These are phyloP conservation scores for Glycine soja DNA, from an alignment of 306 rosid genomes.

Conservation along the genomic window DNA sequence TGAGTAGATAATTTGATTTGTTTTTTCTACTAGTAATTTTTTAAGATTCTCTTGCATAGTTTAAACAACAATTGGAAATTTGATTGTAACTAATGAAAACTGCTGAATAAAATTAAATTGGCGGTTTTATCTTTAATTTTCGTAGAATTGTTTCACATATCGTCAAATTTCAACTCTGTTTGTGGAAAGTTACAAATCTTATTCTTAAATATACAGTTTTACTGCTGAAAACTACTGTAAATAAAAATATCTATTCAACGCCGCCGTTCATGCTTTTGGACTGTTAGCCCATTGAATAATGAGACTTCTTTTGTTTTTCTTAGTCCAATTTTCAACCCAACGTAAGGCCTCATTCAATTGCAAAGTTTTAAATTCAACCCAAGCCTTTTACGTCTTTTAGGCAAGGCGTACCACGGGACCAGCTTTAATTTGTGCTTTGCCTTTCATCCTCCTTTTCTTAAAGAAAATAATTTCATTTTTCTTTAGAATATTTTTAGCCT, in stretches of 20 bases:
- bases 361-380: background rate
- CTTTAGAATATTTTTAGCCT: too few species aligned
- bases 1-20: too few species aligned
- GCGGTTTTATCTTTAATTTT: background rate
- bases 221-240: background rate
- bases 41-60: too few species aligned
- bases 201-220: background rate
- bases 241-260: background rate
- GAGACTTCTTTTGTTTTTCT: too few species aligned
- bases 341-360: background rate
- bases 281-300: too few species aligned
- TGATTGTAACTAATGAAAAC: too few species aligned
- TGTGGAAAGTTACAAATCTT: background rate
- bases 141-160: background rate
- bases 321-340: background rate
- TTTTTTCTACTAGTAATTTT: too few species aligned
- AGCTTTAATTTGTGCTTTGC: background rate
- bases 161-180: background rate
- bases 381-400: background rate
- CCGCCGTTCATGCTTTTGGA: background rate
- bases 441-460: too few species aligned
- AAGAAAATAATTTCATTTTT: too few species aligned
- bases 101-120: background rate
- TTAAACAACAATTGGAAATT: too few species aligned
- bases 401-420: background rate